A percentile compares a stretch with the other conserved stretches of the same genome.
phyloP scores from a whole-genome alignment of 2,329 filamentous ascomycete species.

The Metarhizium brunneum region DNA sequence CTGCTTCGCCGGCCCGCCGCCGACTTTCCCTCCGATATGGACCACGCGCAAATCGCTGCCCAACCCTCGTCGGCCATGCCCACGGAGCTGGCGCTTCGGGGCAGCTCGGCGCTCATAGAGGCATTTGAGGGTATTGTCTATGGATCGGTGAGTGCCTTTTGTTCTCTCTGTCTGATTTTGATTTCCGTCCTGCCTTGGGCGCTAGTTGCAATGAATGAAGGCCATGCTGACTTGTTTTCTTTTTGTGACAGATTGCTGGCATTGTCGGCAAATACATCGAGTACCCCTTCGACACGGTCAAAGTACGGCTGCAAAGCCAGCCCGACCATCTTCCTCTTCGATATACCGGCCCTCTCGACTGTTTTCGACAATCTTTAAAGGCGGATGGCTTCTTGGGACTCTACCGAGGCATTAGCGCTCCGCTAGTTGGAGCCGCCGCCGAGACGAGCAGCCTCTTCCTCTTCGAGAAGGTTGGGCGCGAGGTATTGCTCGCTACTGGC shows the following conservation, averaged over 20 bases:
- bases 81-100: slow-evolving; percentile 19
- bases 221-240: slow-evolving; percentile 1
- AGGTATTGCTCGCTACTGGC: slow-evolving; percentile 47
- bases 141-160: slow-evolving; percentile 58
- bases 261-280: slow-evolving; percentile 93
- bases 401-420: slow-evolving; percentile 89
- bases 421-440: slow-evolving; percentile 79
- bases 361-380: slow-evolving; percentile 77
- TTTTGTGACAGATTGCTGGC: slow-evolving; percentile 58
- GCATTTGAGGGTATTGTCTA: slow-evolving; percentile 80
- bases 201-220: background rate
- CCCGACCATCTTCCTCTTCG: slow-evolving; percentile 71
- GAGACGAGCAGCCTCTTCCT: slow-evolving; percentile 92
- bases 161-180: background rate
- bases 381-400: slow-evolving; percentile 72
- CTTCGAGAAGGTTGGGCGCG: slow-evolving; percentile 70
- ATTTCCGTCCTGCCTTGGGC: background rate
- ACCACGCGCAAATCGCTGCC: slow-evolving; percentile 20
- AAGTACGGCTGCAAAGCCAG: slow-evolving; percentile 95
- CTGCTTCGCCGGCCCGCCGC: background rate
- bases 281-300: slow-evolving; percentile 97
- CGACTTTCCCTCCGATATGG: slow-evolving; percentile 13
- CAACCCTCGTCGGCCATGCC: slow-evolving; percentile 13
- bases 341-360: slow-evolving; percentile 84
- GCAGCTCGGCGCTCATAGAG: slow-evolving; percentile 43